Conservation (phyloP, 495 filamentous ascomycete genomes). For the Trichoderma reesei region DNA sequence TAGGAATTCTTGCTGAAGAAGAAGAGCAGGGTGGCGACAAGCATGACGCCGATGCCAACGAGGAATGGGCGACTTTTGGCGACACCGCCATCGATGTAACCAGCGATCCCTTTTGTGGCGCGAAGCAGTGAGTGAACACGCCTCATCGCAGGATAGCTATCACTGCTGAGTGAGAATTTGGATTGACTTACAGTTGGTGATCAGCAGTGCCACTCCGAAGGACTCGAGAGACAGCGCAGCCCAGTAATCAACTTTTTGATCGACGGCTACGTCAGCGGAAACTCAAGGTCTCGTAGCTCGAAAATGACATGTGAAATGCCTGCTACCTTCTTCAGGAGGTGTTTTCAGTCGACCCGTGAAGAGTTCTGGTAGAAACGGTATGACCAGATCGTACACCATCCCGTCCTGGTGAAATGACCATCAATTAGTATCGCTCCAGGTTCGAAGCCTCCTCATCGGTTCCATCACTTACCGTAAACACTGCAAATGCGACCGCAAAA, state of each 20-base stretch:
- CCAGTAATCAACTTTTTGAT: background rate
- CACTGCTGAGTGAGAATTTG: background rate
- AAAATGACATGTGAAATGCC: background rate
- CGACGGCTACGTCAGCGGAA: background rate
- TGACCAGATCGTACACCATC: background rate
- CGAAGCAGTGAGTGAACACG: background rate
- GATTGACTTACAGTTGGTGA: background rate
- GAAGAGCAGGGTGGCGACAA: background rate
- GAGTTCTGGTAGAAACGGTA: conserved; percentile 5
- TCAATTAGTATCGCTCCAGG: background rate
- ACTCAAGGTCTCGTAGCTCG: background rate
- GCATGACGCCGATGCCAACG: background rate
- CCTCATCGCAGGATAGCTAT: background rate
- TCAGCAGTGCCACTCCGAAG: background rate
- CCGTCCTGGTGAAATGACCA: background rate
- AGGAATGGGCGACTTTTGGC: conserved; percentile 1
- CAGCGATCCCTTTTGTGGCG: background rate
- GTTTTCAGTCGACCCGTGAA: background rate
- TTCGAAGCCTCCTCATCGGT: background rate
- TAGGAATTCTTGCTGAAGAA: background rate
- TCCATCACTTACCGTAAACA: background rate
- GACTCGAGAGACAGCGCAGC: background rate
- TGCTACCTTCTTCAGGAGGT: background rate
- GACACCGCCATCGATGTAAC: background rate
- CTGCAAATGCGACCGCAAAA: background rate